Evolutionary conservation across 805 yeast species (phyloP).

Genomic region (Candida cerambycidarum): DNA sequence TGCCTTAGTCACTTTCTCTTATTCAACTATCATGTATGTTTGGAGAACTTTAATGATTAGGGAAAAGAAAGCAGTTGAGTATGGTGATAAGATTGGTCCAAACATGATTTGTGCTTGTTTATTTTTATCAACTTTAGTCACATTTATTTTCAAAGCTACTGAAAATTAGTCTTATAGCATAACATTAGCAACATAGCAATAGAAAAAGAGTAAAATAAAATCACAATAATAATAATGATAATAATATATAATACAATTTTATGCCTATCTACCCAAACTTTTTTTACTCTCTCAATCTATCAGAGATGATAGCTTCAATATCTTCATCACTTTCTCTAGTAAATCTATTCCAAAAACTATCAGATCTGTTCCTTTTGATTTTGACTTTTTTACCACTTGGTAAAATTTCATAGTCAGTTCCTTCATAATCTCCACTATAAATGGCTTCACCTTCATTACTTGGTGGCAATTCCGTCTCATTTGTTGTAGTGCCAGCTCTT

Average conservation of each 20-base stretch:
- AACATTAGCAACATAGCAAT: not conserved
- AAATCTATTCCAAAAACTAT: conserved; percentile 10
- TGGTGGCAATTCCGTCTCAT: conserved; percentile 51
- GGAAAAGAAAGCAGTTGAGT: conserved; percentile 75
- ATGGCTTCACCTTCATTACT: conserved; percentile 37
- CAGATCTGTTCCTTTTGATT: conserved; percentile 20
- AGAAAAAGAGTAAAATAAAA: too few relatives aligned
- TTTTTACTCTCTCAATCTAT: conserved; percentile 29
- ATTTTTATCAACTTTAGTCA: conserved; percentile 63
- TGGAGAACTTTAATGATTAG: conserved; percentile 84
- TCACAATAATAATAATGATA: conserved; percentile 1
- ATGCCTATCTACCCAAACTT: not conserved
- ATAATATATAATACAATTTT: conserved; percentile 1
- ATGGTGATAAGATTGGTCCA: conserved; percentile 89
- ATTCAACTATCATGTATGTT: conserved; percentile 71
- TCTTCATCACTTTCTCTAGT: conserved; percentile 31
- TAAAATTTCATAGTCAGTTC: conserved; percentile 48
- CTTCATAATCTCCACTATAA: conserved; percentile 31
- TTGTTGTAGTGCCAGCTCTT: conserved; percentile 49
- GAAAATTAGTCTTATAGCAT: conserved; percentile 20
- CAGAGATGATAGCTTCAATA: conserved; percentile 55
- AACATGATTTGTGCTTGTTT: conserved; percentile 74
- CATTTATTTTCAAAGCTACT: conserved; percentile 53
- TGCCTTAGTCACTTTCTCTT: conserved; percentile 69
- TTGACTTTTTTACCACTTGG: conserved; percentile 73